Base-by-base conservation (phyloP, 2,329 filamentous ascomycete genomes). In the Neofusicoccum parvum region DNA sequence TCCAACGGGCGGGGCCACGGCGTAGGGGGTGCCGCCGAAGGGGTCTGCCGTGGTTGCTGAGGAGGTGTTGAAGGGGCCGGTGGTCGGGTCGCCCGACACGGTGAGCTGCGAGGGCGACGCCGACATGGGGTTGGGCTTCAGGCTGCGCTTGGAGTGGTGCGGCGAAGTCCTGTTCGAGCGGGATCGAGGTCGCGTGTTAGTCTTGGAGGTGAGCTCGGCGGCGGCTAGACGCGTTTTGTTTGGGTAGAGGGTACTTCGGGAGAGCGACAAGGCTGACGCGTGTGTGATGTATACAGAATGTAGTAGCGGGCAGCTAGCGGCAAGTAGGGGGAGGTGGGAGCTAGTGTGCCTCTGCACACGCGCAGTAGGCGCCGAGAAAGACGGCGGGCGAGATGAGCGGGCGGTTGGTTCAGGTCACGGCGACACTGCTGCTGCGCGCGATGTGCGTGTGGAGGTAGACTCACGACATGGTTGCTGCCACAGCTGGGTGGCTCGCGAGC, bases 111-210 rank as follows among this genome's bases (percentile, higher is more conserved):
- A 75, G 41, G 75, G 74, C 50, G 75, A 76, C 39, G 80, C 73
- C 58, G 76, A 76, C 69, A 80, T 70, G 68, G 74, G 74, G 23
- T 77, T 78, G 37, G 77, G 78, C 69, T 81, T 80, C 69, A 80
- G 72, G 68, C 73, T 80, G 72, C 79, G 80, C 72, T 80, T 80
- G 71, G 78, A 73, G 17, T 60, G 41, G 68, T 77, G 75, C 64
- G 75, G 75, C 36, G 79, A 78, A 53, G 76, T 74, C 74, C 79
- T 81, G 70, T 74, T 12, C 34, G 5, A 36, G 54, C 12, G 54
- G 41, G 14, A 36, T 34, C 27, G 54, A 32, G 27, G 54, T 34
- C 41, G 56, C 56, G 43, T 60, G 56, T 60, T 17, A 60, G 56
- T 60, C 41, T 60, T 41, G 23, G 37, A 43, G 17, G 53, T 43